phyloP scores from a whole-genome alignment of 495 filamentous ascomycete genomes.

The Lindgomyces ingoldianus region DNA sequence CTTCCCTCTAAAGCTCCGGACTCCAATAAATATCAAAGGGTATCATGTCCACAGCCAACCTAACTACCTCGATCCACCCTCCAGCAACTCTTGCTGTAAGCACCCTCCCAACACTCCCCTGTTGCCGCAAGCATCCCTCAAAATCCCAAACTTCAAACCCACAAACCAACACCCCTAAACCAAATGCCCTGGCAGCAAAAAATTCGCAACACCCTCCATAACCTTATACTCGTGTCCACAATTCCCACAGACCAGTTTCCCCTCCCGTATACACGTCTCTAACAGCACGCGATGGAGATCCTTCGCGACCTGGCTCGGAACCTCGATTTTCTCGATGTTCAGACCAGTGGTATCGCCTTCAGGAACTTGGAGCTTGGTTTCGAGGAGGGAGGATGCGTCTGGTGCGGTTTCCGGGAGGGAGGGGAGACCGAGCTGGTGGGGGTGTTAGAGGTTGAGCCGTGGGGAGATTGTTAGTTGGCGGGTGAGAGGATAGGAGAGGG shows the following conservation, averaged over 20 bases:
- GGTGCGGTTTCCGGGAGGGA: constrained; percentile 64
- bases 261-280: constrained; percentile 86
- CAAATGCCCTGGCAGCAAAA: constrained; percentile 88
- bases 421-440: constrained; percentile 91
- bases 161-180: constrained; percentile 48
- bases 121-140: too few relatives aligned
- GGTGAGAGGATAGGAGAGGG: too few relatives aligned
- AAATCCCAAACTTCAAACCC: too few relatives aligned
- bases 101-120: too few relatives aligned
- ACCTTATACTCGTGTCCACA: constrained; percentile 93
- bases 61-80: background rate
- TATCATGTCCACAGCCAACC: constrained; percentile 1
- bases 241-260: constrained; percentile 84
- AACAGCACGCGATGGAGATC: constrained; percentile 82
- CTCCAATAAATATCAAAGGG: background rate
- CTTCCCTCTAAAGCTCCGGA: background rate
- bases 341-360: constrained; percentile 43
- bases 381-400: background rate
- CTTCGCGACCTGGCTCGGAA: constrained; percentile 55
- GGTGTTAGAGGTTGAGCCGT: too few relatives aligned
- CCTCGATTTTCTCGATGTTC: constrained; percentile 49
- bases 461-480: too few relatives aligned
- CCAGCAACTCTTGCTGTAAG: background rate
- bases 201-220: constrained; percentile 94
- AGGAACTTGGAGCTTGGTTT: background rate